Conservation (phyloP, 2,329 filamentous ascomycete species). For the Beauveria asiatica region DNA sequence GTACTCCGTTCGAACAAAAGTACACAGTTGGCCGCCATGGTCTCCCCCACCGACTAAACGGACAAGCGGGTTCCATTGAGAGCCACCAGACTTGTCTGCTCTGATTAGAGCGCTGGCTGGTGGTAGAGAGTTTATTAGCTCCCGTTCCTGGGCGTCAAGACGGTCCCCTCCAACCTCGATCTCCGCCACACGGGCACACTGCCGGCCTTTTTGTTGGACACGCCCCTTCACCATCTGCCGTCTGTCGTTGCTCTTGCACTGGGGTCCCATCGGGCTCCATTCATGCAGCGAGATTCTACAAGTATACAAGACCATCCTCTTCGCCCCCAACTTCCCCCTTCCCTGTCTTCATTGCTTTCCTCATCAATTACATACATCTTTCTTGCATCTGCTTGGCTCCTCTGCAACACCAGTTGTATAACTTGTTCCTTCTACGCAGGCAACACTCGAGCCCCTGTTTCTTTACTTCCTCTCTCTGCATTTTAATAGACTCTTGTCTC, state of each 20-base stretch:
- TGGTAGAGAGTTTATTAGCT: constrained; percentile 19
- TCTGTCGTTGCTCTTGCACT: constrained; percentile 9
- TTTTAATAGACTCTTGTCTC: not conserved
- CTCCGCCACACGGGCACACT: constrained; percentile 32
- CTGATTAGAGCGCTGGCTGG: constrained; percentile 7
- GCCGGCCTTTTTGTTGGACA: constrained; percentile 32
- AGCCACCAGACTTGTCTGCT: constrained; percentile 4
- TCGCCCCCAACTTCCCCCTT: constrained; percentile 11
- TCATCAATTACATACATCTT: constrained; percentile 3
- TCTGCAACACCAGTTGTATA: not conserved
- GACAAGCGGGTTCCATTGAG: constrained; percentile 8
- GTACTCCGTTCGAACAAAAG: constrained; percentile 9
- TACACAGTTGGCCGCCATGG: constrained; percentile 3
- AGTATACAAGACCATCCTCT: constrained; percentile 12
- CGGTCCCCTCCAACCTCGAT: constrained; percentile 20
- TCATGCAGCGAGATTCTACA: constrained; percentile 12
- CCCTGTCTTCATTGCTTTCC: constrained; percentile 4
- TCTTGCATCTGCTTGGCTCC: not conserved
- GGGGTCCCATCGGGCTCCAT: constrained; percentile 12
- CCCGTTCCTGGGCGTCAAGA: constrained; percentile 31
- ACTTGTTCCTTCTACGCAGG: not conserved
- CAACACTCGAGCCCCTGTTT: not conserved
- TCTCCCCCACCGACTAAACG: constrained; percentile 8
- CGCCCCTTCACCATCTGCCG: constrained; percentile 12
- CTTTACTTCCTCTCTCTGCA: not conserved